Evolutionary conservation across 306 rosid genomes (phyloP), one percentile per base, ranked within the genome.

Genomic region (Psophocarpus tetragonolobus): DNA sequence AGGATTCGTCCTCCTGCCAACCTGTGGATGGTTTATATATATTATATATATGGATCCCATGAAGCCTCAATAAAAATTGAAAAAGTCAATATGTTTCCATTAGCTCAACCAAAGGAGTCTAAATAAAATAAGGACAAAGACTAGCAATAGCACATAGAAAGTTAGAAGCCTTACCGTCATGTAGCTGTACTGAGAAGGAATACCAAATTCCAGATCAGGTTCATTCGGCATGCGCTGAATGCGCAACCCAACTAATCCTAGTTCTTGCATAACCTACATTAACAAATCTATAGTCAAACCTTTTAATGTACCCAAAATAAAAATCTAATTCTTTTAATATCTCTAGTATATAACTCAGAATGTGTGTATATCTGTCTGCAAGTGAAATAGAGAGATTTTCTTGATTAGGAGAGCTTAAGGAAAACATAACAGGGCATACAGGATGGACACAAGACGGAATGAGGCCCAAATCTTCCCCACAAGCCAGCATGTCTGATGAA

Each of bases 361-460:
- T 53, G 10, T n/a, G 56, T 44, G 68, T 18, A 17, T 15, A 3
- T 53, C 63, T 18, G 30, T 5, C 21, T 27, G 32, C 6, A 2
- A 38, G 57, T 32, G 50, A 39, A 42, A 44, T 35, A 21, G 47
- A 32, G 42, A 29, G n/a, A 11, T 30, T 35, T 64, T 74, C 47
- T 54, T 65, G 36, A 47, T 23, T 47, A 51, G 17, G 44, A 68
- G 63, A 76, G 41, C 44, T 29, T 21, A 13, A 66, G 80, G 57
- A 79, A 77, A 15, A 56, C 50, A 44, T 53, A 73, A 72, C n/a
- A 36, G 57, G 65, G 68, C 96, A 36, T 89, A 95, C 99, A 68
- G 99, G 97, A 90, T 92, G 95, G 68, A 95, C 99, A 82, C 97
- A 95, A 74, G 97, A 88, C 57, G 99, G 97, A 89, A 95, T 91